These are phyloP conservation scores for Novakomyces olei DNA, from an alignment of 805 yeast species.

Conservation along the genomic window DNA sequence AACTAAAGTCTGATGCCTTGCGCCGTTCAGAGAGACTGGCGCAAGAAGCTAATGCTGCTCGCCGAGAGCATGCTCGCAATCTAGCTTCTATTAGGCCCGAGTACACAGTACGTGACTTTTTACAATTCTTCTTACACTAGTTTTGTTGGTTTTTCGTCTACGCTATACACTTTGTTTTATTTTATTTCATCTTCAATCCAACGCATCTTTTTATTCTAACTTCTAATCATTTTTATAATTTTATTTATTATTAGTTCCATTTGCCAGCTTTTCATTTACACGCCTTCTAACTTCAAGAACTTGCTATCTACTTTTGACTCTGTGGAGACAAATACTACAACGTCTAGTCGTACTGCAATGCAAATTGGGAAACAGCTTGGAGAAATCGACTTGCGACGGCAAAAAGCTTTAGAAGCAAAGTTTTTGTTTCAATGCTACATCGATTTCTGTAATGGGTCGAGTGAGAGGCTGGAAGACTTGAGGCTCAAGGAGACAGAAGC, in stretches of 20 bases:
- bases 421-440: neutral
- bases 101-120: too few relatives aligned
- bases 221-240: too few relatives aligned
- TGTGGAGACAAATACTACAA: conserved; percentile 15
- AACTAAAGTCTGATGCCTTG: conserved; percentile 34
- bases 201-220: too few relatives aligned
- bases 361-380: conserved; percentile 14
- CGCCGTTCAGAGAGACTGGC: conserved; percentile 30
- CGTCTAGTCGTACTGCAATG: conserved; percentile 14
- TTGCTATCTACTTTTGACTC: conserved; percentile 17
- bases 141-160: too few relatives aligned
- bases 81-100: conserved; percentile 42
- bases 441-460: too few relatives aligned
- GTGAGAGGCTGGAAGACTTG: too few relatives aligned
- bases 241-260: too few relatives aligned
- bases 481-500: too few relatives aligned
- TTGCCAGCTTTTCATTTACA: too few relatives aligned
- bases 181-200: too few relatives aligned
- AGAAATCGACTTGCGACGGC: conserved; percentile 18
- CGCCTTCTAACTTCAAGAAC: conserved; percentile 26
- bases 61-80: conserved; percentile 46
- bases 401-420: conserved; percentile 6
- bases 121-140: too few relatives aligned
- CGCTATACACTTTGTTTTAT: too few relatives aligned
- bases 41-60: conserved; percentile 31